phyloP scores from a whole-genome alignment of 768 basidiomycete species.

The Kwoniella dendrophila region DNA sequence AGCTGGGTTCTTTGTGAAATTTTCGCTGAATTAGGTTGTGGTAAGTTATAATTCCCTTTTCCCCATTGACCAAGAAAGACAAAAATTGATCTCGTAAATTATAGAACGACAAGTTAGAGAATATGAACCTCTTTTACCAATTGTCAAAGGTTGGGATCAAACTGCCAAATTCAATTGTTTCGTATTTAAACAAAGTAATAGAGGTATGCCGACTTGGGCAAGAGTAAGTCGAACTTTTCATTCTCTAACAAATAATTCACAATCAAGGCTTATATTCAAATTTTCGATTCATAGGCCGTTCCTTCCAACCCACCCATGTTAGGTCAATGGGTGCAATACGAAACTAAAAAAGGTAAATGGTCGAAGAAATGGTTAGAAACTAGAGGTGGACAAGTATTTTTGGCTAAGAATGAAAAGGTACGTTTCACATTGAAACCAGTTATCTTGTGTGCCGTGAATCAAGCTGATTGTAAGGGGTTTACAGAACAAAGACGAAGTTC shows the following conservation, averaged over 20 bases:
- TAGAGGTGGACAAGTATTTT: constrained; percentile 79
- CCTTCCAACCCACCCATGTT: constrained; percentile 56
- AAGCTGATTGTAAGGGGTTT: constrained; percentile 12
- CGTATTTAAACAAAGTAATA: constrained; percentile 71
- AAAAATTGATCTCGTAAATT: background rate
- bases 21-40: constrained; percentile 89
- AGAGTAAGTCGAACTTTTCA: constrained; percentile 33
- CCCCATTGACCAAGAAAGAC: background rate
- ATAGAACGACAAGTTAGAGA: constrained; percentile 85
- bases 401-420: constrained; percentile 88
- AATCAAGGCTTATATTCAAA: background rate
- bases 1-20: constrained; percentile 91
- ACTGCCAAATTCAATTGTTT: constrained; percentile 78
- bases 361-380: constrained; percentile 86
- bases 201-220: constrained; percentile 62
- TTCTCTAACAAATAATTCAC: too few species aligned
- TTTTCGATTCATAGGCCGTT: constrained; percentile 56
- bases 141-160: constrained; percentile 85
- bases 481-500: constrained; percentile 77
- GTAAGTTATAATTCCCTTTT: constrained; percentile 59
- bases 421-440: constrained; percentile 38
- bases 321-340: constrained; percentile 79
- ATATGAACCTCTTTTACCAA: constrained; percentile 78
- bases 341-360: constrained; percentile 93
- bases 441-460: background rate